A percentile compares a stretch with the other conserved stretches of the same genome.
Conservation (phyloP, 805 yeast species). For the Tetrapisispora taiwanensis region DNA sequence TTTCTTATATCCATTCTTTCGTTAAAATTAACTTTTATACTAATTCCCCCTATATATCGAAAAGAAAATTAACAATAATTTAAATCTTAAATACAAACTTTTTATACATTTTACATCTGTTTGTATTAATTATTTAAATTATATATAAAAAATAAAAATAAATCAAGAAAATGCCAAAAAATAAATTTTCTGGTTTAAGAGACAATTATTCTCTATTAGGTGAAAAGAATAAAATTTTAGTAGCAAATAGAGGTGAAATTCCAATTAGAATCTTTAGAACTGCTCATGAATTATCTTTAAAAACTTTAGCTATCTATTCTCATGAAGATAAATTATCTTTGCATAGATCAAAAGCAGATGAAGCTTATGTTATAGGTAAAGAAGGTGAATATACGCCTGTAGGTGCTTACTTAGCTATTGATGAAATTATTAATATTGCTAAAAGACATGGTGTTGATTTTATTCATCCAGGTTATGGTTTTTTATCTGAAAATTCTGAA, state of each 20-base stretch:
- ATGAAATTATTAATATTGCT: conserved; percentile 85
- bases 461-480: conserved; percentile 92
- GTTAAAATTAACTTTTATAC: no score
- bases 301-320: conserved; percentile 92
- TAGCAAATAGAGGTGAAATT: conserved; percentile 79
- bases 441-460: conserved; percentile 65
- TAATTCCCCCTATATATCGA: no score
- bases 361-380: conserved; percentile 83
- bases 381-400: conserved; percentile 90
- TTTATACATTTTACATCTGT: no score
- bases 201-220: conserved; percentile 31
- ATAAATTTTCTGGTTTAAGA: conserved; percentile 23
- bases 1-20: no score
- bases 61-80: no score
- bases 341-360: conserved; percentile 93
- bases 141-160: no score
- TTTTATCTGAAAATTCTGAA: conserved; percentile 82
- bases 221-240: conserved; percentile 48
- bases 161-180: conserved; percentile 2
- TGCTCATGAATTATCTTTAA: conserved; percentile 95
- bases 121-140: no score
- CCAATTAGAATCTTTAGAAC: conserved; percentile 88
- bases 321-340: conserved; percentile 90
- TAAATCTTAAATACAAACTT: no score
- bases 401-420: conserved; percentile 90